phyloP scores from a whole-genome alignment of 768 basidiomycete genomes.

The Tephrocybe sp. region DNA sequence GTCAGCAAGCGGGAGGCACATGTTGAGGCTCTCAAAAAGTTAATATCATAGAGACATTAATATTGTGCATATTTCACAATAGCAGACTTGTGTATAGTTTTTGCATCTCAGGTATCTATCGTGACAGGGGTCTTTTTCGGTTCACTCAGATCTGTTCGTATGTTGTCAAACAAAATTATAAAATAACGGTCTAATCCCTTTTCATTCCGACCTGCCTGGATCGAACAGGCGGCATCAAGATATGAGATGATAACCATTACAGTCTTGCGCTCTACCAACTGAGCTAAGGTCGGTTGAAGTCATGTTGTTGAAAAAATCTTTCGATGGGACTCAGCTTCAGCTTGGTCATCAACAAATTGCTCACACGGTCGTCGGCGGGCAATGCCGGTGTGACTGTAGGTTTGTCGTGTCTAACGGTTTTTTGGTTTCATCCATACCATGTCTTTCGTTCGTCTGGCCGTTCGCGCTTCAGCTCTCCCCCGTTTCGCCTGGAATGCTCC shows the following conservation, averaged over 20 bases:
- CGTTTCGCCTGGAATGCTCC: constrained; percentile 37
- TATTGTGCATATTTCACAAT: too few species aligned
- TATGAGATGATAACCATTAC: constrained; percentile 5
- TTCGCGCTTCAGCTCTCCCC: constrained; percentile 44
- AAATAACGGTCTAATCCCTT: too few species aligned
- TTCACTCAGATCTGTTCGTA: too few species aligned
- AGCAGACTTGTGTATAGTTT: too few species aligned
- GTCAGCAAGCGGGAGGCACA: constrained; percentile 54
- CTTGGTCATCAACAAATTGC: too few species aligned
- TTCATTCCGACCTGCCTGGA: constrained; percentile 10
- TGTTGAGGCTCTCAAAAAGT: constrained; percentile 41
- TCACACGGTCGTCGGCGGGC: background rate
- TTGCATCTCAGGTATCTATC: too few species aligned
- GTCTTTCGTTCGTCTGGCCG: constrained; percentile 56
- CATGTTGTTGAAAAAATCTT: background rate
- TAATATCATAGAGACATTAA: constrained; percentile 31
- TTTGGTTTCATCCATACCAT: constrained; percentile 32
- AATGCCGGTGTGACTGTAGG: constrained; percentile 17
- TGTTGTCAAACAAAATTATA: too few species aligned
- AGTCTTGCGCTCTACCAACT: constrained; percentile 46
- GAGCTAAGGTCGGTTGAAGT: constrained; percentile 39
- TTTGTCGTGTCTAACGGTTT: constrained; percentile 6
- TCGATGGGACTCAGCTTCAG: too few species aligned
- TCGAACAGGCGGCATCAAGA: constrained; percentile 16
- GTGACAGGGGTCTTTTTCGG: too few species aligned